A percentile compares a stretch with the other conserved stretches of the same genome.
These are phyloP conservation scores for Sclerotinia borealis DNA, from an alignment of 2,329 filamentous ascomycete species.

Conservation along the genomic window DNA sequence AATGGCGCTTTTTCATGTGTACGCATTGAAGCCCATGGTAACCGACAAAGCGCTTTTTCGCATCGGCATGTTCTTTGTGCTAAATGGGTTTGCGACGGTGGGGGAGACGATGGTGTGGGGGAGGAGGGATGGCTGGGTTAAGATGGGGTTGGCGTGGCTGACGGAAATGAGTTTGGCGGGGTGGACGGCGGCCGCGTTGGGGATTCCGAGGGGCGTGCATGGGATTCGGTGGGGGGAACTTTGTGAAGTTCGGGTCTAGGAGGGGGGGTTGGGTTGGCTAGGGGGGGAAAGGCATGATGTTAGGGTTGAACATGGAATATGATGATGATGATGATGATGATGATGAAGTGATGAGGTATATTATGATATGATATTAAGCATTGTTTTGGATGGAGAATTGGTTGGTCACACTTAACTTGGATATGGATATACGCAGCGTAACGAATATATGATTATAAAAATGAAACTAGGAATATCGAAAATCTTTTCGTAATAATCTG, in stretches of 20 bases:
- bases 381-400: background rate
- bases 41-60: constrained; percentile 29
- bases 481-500: too few relatives aligned
- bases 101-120: constrained; percentile 34
- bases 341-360: background rate
- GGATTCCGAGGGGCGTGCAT: constrained; percentile 33
- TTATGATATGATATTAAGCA: background rate
- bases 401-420: too few relatives aligned
- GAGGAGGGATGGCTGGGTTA: constrained; percentile 31
- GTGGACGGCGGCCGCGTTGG: constrained; percentile 32
- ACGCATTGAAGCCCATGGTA: constrained; percentile 34
- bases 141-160: constrained; percentile 31
- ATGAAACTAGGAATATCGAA: background rate
- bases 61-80: constrained; percentile 36
- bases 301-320: background rate
- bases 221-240: constrained; percentile 31
- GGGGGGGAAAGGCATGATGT: background rate
- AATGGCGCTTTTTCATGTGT: constrained; percentile 38
- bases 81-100: constrained; percentile 36
- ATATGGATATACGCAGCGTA: background rate
- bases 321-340: background rate
- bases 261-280: background rate
- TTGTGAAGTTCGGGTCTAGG: constrained; percentile 19
- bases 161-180: constrained; percentile 33
- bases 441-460: background rate